phyloP scores from a whole-genome alignment of 2,329 filamentous ascomycete genomes.

The Xylaria digitata region DNA sequence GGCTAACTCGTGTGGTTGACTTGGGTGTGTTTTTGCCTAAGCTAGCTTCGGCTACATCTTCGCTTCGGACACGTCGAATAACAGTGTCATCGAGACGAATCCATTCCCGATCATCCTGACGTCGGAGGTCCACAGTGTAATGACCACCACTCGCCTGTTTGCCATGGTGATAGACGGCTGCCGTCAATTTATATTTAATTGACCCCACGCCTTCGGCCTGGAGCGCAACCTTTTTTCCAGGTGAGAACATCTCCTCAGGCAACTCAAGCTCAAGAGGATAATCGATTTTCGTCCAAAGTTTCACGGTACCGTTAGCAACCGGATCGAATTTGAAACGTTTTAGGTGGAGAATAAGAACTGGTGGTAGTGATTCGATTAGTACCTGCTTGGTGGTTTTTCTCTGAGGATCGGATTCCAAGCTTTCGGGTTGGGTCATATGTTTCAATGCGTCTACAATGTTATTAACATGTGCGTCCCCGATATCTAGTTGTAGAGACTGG shows the following conservation, averaged over 20 bases:
- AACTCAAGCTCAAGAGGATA: slow-evolving; percentile 96
- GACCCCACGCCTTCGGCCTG: slow-evolving; percentile 72
- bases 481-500: slow-evolving; percentile 93
- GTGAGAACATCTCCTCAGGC: slow-evolving; percentile 87
- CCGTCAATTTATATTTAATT: slow-evolving; percentile 86
- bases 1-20: slow-evolving; percentile 72
- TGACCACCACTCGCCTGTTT: slow-evolving; percentile 96
- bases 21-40: slow-evolving; percentile 78
- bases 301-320: slow-evolving; percentile 83
- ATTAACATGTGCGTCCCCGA: slow-evolving; percentile 84
- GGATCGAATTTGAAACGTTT: slow-evolving; percentile 98
- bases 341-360: slow-evolving; percentile 91
- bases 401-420: slow-evolving; percentile 44
- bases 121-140: slow-evolving; percentile 96
- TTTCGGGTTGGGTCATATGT: slow-evolving; percentile 84
- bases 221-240: slow-evolving; percentile 75
- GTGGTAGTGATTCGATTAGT: slow-evolving; percentile 90
- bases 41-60: slow-evolving; percentile 89
- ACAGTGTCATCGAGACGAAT: slow-evolving; percentile 94
- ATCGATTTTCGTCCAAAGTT: slow-evolving; percentile 98
- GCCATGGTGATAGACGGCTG: slow-evolving; percentile 96
- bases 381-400: slow-evolving; percentile 84
- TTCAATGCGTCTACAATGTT: slow-evolving; percentile 94
- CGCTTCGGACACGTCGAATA: slow-evolving; percentile 83
- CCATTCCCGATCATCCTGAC: slow-evolving; percentile 96